Conservation (phyloP, 192 early-diverging fungal species). For the Podila minutissima region DNA sequence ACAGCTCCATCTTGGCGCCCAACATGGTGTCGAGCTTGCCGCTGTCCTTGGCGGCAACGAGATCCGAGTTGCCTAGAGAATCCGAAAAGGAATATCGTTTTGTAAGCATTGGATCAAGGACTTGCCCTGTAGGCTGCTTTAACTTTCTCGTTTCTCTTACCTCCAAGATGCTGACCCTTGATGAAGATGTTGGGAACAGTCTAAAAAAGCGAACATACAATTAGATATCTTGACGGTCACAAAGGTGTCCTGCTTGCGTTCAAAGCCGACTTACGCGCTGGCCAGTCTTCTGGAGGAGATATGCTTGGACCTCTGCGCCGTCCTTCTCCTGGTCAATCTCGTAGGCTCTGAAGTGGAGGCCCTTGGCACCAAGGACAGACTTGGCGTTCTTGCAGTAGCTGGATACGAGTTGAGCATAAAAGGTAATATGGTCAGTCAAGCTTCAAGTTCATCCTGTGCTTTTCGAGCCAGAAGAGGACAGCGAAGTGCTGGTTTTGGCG, state of each 20-base stretch:
- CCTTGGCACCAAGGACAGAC: conserved; percentile 39
- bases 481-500: neutral
- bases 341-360: conserved; percentile 54
- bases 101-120: neutral
- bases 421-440: neutral
- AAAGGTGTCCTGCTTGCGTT: neutral
- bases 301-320: conserved; percentile 63
- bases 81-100: neutral
- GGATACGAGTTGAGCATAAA: neutral
- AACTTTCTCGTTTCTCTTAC: conserved; percentile 5
- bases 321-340: conserved; percentile 60
- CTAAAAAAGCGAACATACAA: conserved; percentile 3
- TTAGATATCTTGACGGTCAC: neutral
- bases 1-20: conserved; percentile 23
- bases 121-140: neutral
- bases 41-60: conserved; percentile 29
- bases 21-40: conserved; percentile 36
- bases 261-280: conserved; percentile 53
- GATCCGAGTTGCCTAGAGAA: conserved; percentile 35
- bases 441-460: too few relatives aligned
- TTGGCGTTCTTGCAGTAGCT: conserved; percentile 54
- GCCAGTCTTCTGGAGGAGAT: conserved; percentile 57
- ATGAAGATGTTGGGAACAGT: conserved; percentile 74
- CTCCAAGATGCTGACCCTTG: conserved; percentile 67
- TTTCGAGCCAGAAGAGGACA: neutral